Base-by-base conservation (phyloP, 169 alveolate species). In the Theileria luwenshuni region DNA sequence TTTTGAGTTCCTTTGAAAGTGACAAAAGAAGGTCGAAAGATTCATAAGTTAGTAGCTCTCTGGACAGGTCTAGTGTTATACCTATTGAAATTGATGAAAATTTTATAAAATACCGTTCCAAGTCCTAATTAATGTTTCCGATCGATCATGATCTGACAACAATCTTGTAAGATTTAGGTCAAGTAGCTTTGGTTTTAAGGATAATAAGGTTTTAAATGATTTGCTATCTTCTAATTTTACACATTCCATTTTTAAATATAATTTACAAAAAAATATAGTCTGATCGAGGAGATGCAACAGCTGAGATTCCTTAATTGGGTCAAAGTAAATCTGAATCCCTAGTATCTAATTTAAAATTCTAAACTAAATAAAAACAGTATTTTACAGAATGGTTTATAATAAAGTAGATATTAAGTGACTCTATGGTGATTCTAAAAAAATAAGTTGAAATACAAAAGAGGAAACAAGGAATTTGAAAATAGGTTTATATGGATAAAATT, bases 21-120 rank as follows among this genome's bases (percentile, higher is more conserved):
- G 77, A 33, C 45, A 81, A 41, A 30, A 81, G 51, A 21, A 38
- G 15, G 28, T 81, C 74, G 54, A 73, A 38, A 13, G 83, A 45
- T 13, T 51, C 81, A 12, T 35, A 49, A 48, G 76, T 77, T 28
- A 81, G 12, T 76, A 73, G 32, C 52, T 81, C 84, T 27, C 89
- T 52, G 35, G 85, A 73, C 27, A 81, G 43, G 52, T 81, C 89
- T 21, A 81, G 49, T 8, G 89, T 81, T 2, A 81, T 74, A n/a
- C 87, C 87, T 79, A 30, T 3, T 2, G 7, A 19, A 45, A 41
- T 45, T 35, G 28, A 45, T 69, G 15, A 3, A 1, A 33, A 38
- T 1, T 19, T 0, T 25, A 7, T 6, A 13, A 49, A 54, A 30
- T 52, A 81, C 89, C 89, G 5, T 73, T 23, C 45, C 42, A 52